These are phyloP conservation scores for Davidsoniella neocaledoniae DNA, from an alignment of 2,329 filamentous ascomycete genomes.

Conservation along the genomic window DNA sequence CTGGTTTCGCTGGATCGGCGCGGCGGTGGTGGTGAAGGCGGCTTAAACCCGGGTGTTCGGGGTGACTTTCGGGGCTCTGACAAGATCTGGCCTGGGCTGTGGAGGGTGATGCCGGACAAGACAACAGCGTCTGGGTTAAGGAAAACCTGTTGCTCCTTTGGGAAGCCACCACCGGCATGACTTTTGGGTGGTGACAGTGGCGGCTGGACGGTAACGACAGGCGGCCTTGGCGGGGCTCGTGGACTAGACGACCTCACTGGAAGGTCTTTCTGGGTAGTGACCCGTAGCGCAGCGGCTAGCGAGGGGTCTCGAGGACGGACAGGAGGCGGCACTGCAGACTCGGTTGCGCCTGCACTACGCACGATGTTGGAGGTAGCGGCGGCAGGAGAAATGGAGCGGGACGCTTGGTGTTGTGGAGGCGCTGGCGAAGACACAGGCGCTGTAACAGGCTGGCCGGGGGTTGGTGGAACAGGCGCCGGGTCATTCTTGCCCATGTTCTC, in stretches of 20 bases:
- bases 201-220: constrained; percentile 51
- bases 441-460: constrained; percentile 20
- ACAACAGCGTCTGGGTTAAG: constrained; percentile 24
- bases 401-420: constrained; percentile 13
- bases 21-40: constrained; percentile 47
- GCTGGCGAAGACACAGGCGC: constrained; percentile 4
- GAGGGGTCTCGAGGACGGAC: constrained; percentile 16
- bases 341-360: constrained; percentile 24
- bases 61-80: constrained; percentile 34
- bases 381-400: constrained; percentile 21
- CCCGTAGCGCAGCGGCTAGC: constrained; percentile 16
- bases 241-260: constrained; percentile 10
- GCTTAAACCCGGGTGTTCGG: constrained; percentile 28
- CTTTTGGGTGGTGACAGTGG: constrained; percentile 50
- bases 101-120: constrained; percentile 33
- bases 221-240: constrained; percentile 24
- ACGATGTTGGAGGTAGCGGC: constrained; percentile 26
- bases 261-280: constrained; percentile 15
- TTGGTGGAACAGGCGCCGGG: constrained; percentile 22
- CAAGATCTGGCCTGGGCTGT: constrained; percentile 31
- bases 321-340: constrained; percentile 17
- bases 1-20: constrained; percentile 43
- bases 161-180: constrained; percentile 20
- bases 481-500: constrained; percentile 50
- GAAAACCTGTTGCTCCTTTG: constrained; percentile 21